Conservation (phyloP, 768 basidiomycete species). For the Suillus spraguei region DNA sequence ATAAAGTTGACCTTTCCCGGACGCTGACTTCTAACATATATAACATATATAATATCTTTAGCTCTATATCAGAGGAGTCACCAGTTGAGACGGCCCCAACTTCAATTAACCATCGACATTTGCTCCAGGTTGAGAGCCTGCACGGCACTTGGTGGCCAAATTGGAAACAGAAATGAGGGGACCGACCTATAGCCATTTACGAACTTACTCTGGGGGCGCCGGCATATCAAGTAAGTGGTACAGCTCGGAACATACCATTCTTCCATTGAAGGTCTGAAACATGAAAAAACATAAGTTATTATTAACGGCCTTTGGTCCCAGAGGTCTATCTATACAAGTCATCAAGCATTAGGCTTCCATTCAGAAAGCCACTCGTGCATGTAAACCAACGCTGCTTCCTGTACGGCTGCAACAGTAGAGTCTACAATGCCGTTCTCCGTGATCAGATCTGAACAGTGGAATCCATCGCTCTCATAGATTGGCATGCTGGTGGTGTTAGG, state of each 20-base stretch:
- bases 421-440: slow-evolving; percentile 45
- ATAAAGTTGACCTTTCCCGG: neutral
- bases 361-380: slow-evolving; percentile 61
- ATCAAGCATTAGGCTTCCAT: slow-evolving; percentile 25
- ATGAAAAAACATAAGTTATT: neutral
- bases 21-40: neutral
- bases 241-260: neutral
- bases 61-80: neutral
- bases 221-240: neutral
- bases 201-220: neutral
- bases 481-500: slow-evolving; percentile 55
- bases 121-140: neutral
- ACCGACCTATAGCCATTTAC: neutral
- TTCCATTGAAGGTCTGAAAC: neutral
- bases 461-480: slow-evolving; percentile 62
- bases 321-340: neutral
- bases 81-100: neutral
- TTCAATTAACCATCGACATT: neutral
- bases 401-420: slow-evolving; percentile 53
- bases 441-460: slow-evolving; percentile 69
- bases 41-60: neutral
- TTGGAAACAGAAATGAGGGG: neutral
- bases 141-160: neutral
- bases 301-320: neutral
- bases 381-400: slow-evolving; percentile 49